A percentile compares a stretch with the other conserved stretches of the same genome.
These are phyloP conservation scores for Zoysia japonica DNA, from an alignment of 176 grass and related monocot genomes.

Conservation along the genomic window DNA sequence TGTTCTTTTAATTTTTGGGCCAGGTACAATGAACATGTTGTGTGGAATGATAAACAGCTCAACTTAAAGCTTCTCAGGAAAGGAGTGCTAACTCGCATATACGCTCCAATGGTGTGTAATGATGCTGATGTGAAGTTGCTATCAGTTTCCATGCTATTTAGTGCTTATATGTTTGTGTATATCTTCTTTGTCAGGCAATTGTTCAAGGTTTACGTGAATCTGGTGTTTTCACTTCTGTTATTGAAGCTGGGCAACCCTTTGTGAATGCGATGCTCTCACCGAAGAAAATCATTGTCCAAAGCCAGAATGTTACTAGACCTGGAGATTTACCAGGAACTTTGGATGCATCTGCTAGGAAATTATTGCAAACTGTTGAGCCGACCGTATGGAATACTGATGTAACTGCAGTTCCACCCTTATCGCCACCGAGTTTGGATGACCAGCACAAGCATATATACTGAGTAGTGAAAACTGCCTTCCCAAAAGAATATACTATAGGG, in stretches of 20 bases:
- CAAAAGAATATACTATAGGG: too few relatives aligned
- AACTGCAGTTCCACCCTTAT: slow-evolving; percentile 62
- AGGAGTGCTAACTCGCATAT: slow-evolving; percentile 49
- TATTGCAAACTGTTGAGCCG: slow-evolving; percentile 31
- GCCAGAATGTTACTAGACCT: slow-evolving; percentile 14
- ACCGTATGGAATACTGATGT: slow-evolving; percentile 3
- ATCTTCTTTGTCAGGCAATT: slow-evolving; percentile 58
- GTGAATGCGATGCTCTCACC: slow-evolving; percentile 37
- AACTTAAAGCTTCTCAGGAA: slow-evolving; percentile 85
- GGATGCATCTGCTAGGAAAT: slow-evolving; percentile 54
- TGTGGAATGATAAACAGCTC: slow-evolving; percentile 79
- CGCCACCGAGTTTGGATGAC: slow-evolving; percentile 55
- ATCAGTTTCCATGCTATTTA: slow-evolving; percentile 27
- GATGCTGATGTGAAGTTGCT: not conserved
- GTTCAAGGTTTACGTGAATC: slow-evolving; percentile 82
- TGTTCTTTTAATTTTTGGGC: not conserved
- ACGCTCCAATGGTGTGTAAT: not conserved
- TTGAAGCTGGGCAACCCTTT: slow-evolving; percentile 55
- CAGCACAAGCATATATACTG: not conserved
- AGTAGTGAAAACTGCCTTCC: too few relatives aligned
- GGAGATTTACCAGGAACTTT: slow-evolving; percentile 28
- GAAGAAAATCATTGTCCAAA: slow-evolving; percentile 32
- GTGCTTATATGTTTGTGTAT: not conserved
- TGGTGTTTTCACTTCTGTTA: slow-evolving; percentile 78
- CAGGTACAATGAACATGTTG: slow-evolving; percentile 94